Evolutionary conservation across 2,329 filamentous ascomycete genomes (phyloP), one percentile per base, ranked within the genome.

Genomic region (Zymoseptoria ardabiliae): DNA sequence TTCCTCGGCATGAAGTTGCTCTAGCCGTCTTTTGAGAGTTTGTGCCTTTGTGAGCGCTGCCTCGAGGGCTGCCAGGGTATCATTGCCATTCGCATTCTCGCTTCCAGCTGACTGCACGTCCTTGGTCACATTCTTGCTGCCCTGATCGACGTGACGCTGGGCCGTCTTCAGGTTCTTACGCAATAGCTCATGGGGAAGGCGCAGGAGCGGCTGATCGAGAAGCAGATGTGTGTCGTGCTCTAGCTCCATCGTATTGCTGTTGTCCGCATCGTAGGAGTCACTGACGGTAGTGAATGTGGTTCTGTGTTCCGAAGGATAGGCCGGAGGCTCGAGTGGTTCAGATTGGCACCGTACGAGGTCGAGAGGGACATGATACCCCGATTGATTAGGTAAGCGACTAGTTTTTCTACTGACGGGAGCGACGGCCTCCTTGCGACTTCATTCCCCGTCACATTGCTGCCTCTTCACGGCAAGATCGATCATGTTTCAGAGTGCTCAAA

Each of bases 151-250:
- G 64, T 84, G 80, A 70, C 88, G 86, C 72, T 91, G 89, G 50
- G 89, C 89, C 3, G 87, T 85, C 69, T 96, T 94, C 77, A 97
- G 95, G 77, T 96, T 97, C 74, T 94, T 93, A 58, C 91, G 88
- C 21, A 95, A 86, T 59, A 97, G 88, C 73, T 97, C 94, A 75
- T 93, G 88, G 19, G 94, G 94, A 21, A 97, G 85, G 35, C 92
- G 91, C 66, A 99, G 85, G 65, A 97, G 88, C 3, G 93, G 89
- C 82, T 97, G 93, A 72, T 99, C 94, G 57, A 93, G 84, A 60
- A 92, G 82, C 53, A 92, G 81, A 71, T 93, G 89, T 63, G 85
- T 85, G 68, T 86, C 85, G 66, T 89, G 86, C 69, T 89, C 88
- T 67, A 92, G 82, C 74, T 85, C 35, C 35, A 45, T 45, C 35